Evolutionary conservation across 352 stramenopile species (phyloP).

Genomic region (Phytophthora pini): DNA sequence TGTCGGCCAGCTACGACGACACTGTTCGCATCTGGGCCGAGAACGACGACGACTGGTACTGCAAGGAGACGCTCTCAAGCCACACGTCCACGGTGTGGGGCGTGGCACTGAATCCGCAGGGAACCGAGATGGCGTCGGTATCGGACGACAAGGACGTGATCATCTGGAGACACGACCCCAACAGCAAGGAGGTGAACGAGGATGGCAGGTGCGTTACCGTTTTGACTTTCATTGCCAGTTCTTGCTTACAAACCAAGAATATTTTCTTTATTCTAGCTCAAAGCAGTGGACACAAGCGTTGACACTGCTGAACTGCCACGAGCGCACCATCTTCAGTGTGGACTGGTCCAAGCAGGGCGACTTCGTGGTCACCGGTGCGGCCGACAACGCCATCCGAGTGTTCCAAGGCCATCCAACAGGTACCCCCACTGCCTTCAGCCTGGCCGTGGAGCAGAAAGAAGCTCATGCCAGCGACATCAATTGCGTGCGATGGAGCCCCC

Average conservation of each 20-base stretch:
- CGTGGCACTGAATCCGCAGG: slow-evolving; percentile 80
- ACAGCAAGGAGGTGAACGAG: slow-evolving; percentile 54
- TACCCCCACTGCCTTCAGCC: slow-evolving; percentile 53
- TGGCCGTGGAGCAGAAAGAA: slow-evolving; percentile 66
- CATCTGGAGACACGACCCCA: slow-evolving; percentile 90
- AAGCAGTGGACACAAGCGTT: slow-evolving; percentile 89
- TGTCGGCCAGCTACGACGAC: slow-evolving; percentile 96
- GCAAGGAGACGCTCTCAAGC: slow-evolving; percentile 89
- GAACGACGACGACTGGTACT: slow-evolving; percentile 98
- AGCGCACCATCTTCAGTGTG: slow-evolving; percentile 92
- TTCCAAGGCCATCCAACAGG: slow-evolving; percentile 59
- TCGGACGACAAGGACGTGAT: slow-evolving; percentile 94
- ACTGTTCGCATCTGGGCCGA: slow-evolving; percentile 96
- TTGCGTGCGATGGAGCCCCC: slow-evolving; percentile 79
- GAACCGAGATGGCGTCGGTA: slow-evolving; percentile 84
- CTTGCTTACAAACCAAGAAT: neutral
- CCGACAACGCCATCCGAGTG: slow-evolving; percentile 92
- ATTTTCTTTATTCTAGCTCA: slow-evolving; percentile 22
- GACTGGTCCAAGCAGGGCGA: slow-evolving; percentile 92
- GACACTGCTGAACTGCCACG: slow-evolving; percentile 86
- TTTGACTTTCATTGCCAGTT: too few species aligned
- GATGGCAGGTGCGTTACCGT: slow-evolving; percentile 48
- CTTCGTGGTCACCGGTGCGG: slow-evolving; percentile 89
- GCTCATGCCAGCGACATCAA: slow-evolving; percentile 82
- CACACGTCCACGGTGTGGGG: slow-evolving; percentile 97